Percentiles rank a stretch among this genome's conserved stretches.
Evolutionary conservation across 345 rosid genomes (phyloP).

Genomic region (Hirschfeldia incana): DNA sequence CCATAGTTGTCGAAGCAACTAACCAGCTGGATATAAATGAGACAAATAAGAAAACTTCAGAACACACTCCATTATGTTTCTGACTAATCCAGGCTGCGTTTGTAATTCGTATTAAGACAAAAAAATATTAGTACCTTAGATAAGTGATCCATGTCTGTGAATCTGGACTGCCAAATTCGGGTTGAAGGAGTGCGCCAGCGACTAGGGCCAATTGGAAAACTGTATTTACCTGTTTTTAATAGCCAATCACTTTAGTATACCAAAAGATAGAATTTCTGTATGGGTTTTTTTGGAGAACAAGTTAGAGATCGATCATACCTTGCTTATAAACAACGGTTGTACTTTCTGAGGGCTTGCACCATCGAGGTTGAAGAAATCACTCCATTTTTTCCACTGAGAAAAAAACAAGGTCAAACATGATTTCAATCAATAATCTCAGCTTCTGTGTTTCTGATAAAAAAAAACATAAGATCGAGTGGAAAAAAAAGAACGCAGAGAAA

Average conservation of each 20-base stretch:
- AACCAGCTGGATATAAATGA: constrained; percentile 58
- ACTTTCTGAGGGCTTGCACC: constrained; percentile 73
- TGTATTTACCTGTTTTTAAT: constrained; percentile 71
- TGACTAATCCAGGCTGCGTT: background rate
- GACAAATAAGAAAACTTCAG: constrained; percentile 14
- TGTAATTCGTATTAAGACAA: background rate
- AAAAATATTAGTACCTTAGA: constrained; percentile 55
- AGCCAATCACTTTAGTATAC: background rate
- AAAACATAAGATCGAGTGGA: background rate
- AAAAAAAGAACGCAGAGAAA: background rate
- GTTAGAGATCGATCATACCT: constrained; percentile 45
- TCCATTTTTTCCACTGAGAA: constrained; percentile 72
- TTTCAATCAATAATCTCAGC: constrained; percentile 2
- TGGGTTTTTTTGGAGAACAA: background rate
- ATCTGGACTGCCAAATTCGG: constrained; percentile 70
- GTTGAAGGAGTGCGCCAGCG: constrained; percentile 89
- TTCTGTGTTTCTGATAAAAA: background rate
- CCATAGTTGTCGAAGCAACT: constrained; percentile 77
- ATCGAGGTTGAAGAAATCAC: constrained; percentile 77
- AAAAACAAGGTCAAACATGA: constrained; percentile 1
- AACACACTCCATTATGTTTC: background rate
- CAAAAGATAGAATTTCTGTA: background rate
- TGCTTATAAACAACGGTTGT: constrained; percentile 87
- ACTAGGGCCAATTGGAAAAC: constrained; percentile 86
- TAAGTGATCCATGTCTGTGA: constrained; percentile 68